Conservation (phyloP, 306 rosid species). For the Parietaria judaica region DNA sequence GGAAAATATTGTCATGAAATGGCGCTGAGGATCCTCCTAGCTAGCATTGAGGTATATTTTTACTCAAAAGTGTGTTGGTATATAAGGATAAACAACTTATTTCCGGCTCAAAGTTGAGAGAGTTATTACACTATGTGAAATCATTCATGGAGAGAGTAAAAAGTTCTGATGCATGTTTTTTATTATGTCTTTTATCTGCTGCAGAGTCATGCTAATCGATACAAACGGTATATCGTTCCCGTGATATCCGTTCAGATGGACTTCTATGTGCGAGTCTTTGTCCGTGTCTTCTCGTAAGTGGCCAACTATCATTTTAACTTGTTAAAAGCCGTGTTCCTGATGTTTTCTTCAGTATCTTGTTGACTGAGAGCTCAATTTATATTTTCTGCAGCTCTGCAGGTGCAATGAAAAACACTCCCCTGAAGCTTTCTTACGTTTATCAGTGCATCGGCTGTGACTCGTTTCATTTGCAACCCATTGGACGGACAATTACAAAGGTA, state of each 20-base stretch:
- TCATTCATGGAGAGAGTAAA: not conserved
- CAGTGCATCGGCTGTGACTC: constrained; percentile 98
- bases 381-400: constrained; percentile 77
- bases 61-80: not conserved
- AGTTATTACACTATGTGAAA: too few species aligned
- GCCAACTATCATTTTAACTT: constrained; percentile 8
- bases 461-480: constrained; percentile 85
- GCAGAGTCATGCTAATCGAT: constrained; percentile 99
- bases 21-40: constrained; percentile 94
- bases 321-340: not conserved
- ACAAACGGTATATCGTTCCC: constrained; percentile 93
- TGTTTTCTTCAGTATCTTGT: constrained; percentile 1
- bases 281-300: constrained; percentile 76
- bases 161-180: not conserved
- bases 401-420: constrained; percentile 92
- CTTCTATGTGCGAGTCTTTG: constrained; percentile 88
- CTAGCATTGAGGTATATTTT: constrained; percentile 78
- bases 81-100: not conserved
- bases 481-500: constrained; percentile 85
- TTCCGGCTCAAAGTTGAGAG: not conserved
- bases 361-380: constrained; percentile 21
- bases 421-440: constrained; percentile 92
- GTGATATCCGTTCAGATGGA: constrained; percentile 91
- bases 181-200: constrained; percentile 22
- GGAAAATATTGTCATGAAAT: constrained; percentile 97